Evolutionary conservation across 257 asterid genomes (phyloP), one percentile per base, ranked within the genome.

Genomic region (Linderniella brevidens): DNA sequence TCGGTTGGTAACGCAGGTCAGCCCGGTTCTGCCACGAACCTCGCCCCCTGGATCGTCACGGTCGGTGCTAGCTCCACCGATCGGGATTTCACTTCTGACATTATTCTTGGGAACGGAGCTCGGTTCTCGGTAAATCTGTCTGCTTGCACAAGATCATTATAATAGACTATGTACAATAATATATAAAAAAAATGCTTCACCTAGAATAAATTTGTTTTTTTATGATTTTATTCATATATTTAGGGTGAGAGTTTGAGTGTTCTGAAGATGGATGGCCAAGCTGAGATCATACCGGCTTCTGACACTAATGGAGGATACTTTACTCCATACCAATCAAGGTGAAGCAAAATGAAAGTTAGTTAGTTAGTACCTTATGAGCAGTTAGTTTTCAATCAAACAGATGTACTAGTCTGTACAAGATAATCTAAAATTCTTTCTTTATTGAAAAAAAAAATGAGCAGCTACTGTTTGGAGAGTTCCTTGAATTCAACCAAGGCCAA

Each of bases 271-370:
- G 68, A 72, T 4, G 46, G 59, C 40, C 49, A 78, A 0, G 62
- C 86, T 48, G 52, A 45, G 40, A 74, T 78, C 60, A 78, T 87
- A 48, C 62, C 88, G 17, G 95, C 95, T 38, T 69, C 95, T 40
- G 78, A 76, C 64, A 93, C 95, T 44, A 55, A 68, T 67, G 83
- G 67, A 9, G 97, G 97, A 58, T 80, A 78, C 66, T 87, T 87
- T 70, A 87, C 97, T 55, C 92, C 97, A 35, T 80, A 83, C 66
- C 97, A 87, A 80, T 83, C 95, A 93, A 87, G 97, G 95, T 87
- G 95, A 83, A 83, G 79, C 68, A 56, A 59, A 83, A 25, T 25
- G 95, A n/a, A n/a, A n/a, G n/a, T n/a, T n/a, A n/a, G n/a, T n/a
- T n/a, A n/a, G n/a, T 92, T 83, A 80, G 86, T 81, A 68, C 25